Base-by-base conservation (phyloP, 2,329 filamentous ascomycete genomes). In the Apiospora arundinis region DNA sequence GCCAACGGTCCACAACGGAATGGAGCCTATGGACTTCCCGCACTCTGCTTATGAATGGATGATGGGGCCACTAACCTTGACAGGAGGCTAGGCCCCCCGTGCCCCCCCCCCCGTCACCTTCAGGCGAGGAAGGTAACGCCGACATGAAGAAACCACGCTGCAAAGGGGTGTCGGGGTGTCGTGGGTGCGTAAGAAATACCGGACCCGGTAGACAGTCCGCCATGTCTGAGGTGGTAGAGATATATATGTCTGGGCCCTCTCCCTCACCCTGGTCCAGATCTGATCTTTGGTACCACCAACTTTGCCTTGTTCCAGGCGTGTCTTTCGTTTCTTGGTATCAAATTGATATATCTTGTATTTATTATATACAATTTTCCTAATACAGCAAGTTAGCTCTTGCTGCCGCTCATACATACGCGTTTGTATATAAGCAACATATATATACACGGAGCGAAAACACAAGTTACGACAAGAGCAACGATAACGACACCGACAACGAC, bases 271-370 rank as follows among this genome's bases (percentile, higher is more conserved):
- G 56, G 32, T 63, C 56, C 18, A 63, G 56, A 63, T 40, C 56
- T 14, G 56, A 63, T n/a, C 56, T 40, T 40, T 32, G 56, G 56
- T 40, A 63, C 56, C 56, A 40, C 56, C 56, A 28, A 40, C 56
- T 63, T 8, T 63, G 56, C 32, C 56, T 63, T 63, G 56, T 63
- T 63, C 56, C 23, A 40, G 52, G 52, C 52, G 16, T 60, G 52
- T 37, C 52, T 37, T 60, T 60, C 52, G 28, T 60, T 60, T 60
- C 52, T 60, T 60, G 52, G 52, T 60, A 52, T 52, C 48, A 52
- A 25, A 14, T 23, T 14, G 48, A 52, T 52, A 52, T 25, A 52
- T 25, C 48, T 52, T 52, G 52, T 60, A 60, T 9, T 60, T 60
- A 60, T 60, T 60, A 60, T 60, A 60, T 37, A 60, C 28, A 60